Evolutionary conservation across 768 basidiomycete species (phyloP).

Genomic region (Pleurotus eryngii): DNA sequence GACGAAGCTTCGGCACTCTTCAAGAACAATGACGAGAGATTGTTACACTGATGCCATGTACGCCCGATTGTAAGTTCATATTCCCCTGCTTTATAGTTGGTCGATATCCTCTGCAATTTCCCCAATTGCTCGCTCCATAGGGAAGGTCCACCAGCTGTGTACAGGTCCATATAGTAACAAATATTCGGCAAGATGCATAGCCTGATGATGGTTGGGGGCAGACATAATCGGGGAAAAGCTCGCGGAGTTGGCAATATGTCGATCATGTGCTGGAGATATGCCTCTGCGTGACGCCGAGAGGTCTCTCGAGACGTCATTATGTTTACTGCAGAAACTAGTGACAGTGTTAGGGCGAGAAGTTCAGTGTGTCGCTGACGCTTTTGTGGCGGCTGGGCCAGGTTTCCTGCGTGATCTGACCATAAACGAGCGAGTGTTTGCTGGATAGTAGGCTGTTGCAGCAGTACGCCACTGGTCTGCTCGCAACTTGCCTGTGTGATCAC

Average conservation of each 20-base stretch:
- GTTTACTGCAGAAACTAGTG: constrained; percentile 17
- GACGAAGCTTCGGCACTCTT: not conserved
- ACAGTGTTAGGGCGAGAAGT: constrained; percentile 18
- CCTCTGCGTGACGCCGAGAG: constrained; percentile 7
- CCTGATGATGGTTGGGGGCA: constrained; percentile 25
- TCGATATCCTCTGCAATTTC: constrained; percentile 15
- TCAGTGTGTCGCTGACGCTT: not conserved
- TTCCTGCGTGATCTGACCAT: constrained; percentile 11
- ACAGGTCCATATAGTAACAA: constrained; percentile 21
- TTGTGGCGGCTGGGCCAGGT: not conserved
- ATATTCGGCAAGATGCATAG: constrained; percentile 24
- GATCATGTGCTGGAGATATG: constrained; percentile 10
- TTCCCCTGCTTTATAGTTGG: constrained; percentile 12
- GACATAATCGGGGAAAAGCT: constrained; percentile 14
- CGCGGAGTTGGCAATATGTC: constrained; percentile 15
- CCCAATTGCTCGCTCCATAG: constrained; percentile 22
- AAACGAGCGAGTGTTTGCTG: constrained; percentile 16
- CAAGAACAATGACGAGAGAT: not conserved
- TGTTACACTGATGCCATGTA: not conserved
- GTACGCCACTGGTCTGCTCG: constrained; percentile 24
- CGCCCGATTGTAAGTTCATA: not conserved
- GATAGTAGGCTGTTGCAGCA: constrained; percentile 16
- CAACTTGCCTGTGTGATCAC: constrained; percentile 15
- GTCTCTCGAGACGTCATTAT: constrained; percentile 18
- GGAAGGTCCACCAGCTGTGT: constrained; percentile 27